Evolutionary conservation across 805 yeast species (phyloP).

Genomic region (Lachancea mirantina): DNA sequence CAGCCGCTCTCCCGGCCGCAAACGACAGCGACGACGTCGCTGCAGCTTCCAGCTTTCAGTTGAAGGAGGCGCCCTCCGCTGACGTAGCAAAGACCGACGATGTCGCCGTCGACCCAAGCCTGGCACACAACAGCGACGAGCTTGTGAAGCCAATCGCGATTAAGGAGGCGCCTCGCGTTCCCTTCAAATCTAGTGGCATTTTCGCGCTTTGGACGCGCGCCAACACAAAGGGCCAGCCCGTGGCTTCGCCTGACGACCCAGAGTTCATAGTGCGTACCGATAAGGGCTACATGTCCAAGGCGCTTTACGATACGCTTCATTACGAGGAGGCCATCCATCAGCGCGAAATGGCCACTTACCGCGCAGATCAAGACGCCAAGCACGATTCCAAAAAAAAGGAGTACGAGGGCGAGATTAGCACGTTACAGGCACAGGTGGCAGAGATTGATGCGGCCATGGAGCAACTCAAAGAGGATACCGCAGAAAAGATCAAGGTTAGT

Average conservation of each 20-base stretch:
- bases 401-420: constrained; percentile 16
- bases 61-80: constrained; percentile 6
- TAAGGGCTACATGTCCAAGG: constrained; percentile 24
- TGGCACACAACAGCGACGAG: not conserved
- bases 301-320: constrained; percentile 23
- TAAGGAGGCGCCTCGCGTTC: constrained; percentile 14
- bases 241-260: constrained; percentile 28
- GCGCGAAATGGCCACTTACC: constrained; percentile 15
- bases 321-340: constrained; percentile 20
- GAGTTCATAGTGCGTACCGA: constrained; percentile 24
- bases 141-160: constrained; percentile 10
- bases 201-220: constrained; percentile 11
- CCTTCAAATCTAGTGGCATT: constrained; percentile 9
- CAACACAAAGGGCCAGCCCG: constrained; percentile 12
- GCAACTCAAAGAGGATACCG: constrained; percentile 17
- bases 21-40: constrained; percentile 2
- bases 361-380: constrained; percentile 11
- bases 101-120: constrained; percentile 2
- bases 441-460: constrained; percentile 18
- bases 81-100: constrained; percentile 6
- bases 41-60: constrained; percentile 1
- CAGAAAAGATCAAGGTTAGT: constrained; percentile 21
- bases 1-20: constrained; percentile 3
- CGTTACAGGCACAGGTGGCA: constrained; percentile 18
- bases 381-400: constrained; percentile 17